These are phyloP conservation scores for Mucor irregularis DNA, from an alignment of 371 early-diverging fungal species.

Conservation along the genomic window DNA sequence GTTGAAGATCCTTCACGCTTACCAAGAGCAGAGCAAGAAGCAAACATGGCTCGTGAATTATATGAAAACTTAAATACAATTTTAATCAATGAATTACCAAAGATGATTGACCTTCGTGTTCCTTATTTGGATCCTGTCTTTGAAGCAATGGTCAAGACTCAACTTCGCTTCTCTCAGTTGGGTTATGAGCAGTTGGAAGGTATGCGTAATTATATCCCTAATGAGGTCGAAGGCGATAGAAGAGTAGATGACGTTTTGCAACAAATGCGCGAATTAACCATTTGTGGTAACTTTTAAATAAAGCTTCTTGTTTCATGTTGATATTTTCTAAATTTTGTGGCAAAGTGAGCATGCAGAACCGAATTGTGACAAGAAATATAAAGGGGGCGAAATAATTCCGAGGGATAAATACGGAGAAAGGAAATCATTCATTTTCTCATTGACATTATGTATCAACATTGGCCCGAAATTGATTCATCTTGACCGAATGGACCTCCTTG, in stretches of 20 bases:
- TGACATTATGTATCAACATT: too few species aligned
- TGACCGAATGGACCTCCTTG: too few species aligned
- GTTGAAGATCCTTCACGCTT: constrained; percentile 68
- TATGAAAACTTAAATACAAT: constrained; percentile 81
- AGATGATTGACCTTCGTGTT: constrained; percentile 83
- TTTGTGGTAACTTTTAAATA: constrained; percentile 60
- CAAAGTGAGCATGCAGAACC: too few species aligned
- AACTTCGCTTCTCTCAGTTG: constrained; percentile 75
- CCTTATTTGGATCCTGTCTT: constrained; percentile 89
- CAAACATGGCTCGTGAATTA: constrained; percentile 64
- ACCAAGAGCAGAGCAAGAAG: constrained; percentile 74
- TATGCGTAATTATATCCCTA: constrained; percentile 42
- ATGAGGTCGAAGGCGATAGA: constrained; percentile 54
- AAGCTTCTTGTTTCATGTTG: neutral
- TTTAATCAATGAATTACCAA: constrained; percentile 85
- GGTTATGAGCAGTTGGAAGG: constrained; percentile 67
- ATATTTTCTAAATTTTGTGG: neutral
- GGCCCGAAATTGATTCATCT: too few species aligned
- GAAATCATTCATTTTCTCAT: too few species aligned
- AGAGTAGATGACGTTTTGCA: constrained; percentile 74
- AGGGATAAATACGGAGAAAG: too few species aligned
- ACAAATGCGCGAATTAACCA: constrained; percentile 83
- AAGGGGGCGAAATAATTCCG: too few species aligned
- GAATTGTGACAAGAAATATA: too few species aligned
- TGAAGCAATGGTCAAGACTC: constrained; percentile 88